Conservation (phyloP, 805 yeast species). For the Starmerella powellii region DNA sequence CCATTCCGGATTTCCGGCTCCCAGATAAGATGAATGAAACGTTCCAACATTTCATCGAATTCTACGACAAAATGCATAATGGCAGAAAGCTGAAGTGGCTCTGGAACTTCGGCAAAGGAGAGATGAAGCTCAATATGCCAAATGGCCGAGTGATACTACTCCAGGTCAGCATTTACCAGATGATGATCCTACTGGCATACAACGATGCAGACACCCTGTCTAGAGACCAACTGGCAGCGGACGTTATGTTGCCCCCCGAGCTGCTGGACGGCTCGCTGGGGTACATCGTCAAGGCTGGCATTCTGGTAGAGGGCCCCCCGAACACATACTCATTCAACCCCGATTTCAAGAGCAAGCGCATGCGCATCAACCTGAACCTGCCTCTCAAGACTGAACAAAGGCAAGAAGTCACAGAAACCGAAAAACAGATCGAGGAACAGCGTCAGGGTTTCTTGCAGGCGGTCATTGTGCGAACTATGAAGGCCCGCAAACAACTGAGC, state of each 20-base stretch:
- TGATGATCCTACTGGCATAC: constrained; percentile 74
- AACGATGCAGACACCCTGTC: constrained; percentile 55
- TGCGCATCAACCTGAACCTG: constrained; percentile 64
- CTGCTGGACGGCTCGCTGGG: constrained; percentile 62
- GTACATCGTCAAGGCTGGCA: constrained; percentile 67
- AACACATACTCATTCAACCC: constrained; percentile 53
- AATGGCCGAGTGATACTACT: constrained; percentile 47
- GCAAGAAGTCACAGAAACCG: constrained; percentile 61
- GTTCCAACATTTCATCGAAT: constrained; percentile 51
- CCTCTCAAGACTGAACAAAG: constrained; percentile 46
- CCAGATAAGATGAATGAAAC: constrained; percentile 59
- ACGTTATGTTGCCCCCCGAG: constrained; percentile 55
- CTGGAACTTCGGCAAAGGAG: constrained; percentile 90
- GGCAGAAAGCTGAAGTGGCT: constrained; percentile 92
- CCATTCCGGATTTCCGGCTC: constrained; percentile 39
- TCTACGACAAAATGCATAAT: constrained; percentile 62
- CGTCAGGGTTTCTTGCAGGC: constrained; percentile 80
- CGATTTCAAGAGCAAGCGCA: constrained; percentile 75
- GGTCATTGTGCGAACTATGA: constrained; percentile 92
- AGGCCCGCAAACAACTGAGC: constrained; percentile 67
- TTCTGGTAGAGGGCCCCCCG: constrained; percentile 55
- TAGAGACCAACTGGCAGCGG: constrained; percentile 46
- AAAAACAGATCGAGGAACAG: constrained; percentile 73
- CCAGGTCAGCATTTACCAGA: constrained; percentile 73
- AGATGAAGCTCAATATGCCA: constrained; percentile 71